Evolutionary conservation across 2,329 filamentous ascomycete genomes (phyloP).

Genomic region (Diplodia seriata): DNA sequence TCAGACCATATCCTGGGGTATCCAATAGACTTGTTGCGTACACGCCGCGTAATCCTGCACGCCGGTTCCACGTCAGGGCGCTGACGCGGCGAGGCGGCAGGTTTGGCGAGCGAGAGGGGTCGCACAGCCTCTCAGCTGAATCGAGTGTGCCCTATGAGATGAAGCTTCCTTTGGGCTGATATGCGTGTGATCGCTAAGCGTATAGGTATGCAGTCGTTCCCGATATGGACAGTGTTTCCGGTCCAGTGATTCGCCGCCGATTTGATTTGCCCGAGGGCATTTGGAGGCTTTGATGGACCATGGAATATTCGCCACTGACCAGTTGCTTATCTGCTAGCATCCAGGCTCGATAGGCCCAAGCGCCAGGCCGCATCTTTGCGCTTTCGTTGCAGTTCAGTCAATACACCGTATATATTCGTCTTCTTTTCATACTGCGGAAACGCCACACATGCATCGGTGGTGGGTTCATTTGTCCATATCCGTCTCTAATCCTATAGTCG

Average conservation of each 20-base stretch:
- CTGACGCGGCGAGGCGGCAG: neutral
- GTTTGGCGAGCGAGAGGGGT: slow-evolving; percentile 16
- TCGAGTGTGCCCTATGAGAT: neutral
- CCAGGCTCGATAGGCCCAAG: no score
- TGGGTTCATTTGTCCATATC: no score
- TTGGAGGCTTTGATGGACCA: neutral
- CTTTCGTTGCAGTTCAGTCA: neutral
- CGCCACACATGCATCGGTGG: neutral
- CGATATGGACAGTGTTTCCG: neutral
- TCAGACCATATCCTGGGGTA: neutral
- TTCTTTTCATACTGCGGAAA: neutral
- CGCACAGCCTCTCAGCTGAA: slow-evolving; percentile 4
- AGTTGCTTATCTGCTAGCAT: neutral
- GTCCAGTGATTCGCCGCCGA: neutral
- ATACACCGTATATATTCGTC: neutral
- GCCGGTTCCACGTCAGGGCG: neutral
- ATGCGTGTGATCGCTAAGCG: neutral
- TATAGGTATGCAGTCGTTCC: neutral
- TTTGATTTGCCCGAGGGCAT: neutral
- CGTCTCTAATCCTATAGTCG: no score
- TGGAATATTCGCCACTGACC: neutral
- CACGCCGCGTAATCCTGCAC: neutral
- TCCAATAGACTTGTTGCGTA: neutral
- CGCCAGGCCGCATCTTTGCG: neutral
- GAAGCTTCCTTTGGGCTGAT: neutral